Conservation (phyloP, 2,329 filamentous ascomycete species). For the Ophiostoma piceae region DNA sequence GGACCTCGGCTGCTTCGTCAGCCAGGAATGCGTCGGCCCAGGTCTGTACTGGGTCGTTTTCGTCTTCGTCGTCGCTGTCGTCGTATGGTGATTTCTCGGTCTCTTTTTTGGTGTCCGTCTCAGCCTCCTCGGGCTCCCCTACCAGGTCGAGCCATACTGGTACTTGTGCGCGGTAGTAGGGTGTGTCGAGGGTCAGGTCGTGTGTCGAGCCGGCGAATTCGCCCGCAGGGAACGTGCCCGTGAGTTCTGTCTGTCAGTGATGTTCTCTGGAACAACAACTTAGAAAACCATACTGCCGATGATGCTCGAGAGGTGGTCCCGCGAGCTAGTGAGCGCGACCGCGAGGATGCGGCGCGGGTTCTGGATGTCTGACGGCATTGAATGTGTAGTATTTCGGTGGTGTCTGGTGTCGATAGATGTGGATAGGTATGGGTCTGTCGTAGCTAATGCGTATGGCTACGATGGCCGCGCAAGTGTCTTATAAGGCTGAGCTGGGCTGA, state of each 20-base stretch:
- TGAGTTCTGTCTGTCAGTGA: conserved; percentile 43
- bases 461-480: no score
- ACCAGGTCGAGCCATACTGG: conserved; percentile 60
- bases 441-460: no score
- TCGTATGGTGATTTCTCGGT: not conserved
- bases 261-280: no score
- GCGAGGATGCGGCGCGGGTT: conserved; percentile 56
- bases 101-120: not conserved
- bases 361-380: conserved; percentile 9
- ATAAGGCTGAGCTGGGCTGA: no score
- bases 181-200: conserved; percentile 48
- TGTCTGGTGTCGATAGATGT: no score
- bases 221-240: conserved; percentile 38
- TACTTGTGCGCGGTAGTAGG: conserved; percentile 56
- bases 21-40: conserved; percentile 58
- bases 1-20: conserved; percentile 57
- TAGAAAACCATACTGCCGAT: no score
- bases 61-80: not conserved
- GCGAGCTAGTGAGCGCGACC: conserved; percentile 46
- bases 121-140: conserved; percentile 26
- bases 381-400: not conserved
- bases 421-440: no score
- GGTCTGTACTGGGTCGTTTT: conserved; percentile 33
- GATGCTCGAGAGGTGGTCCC: conserved; percentile 44
- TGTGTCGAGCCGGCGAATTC: conserved; percentile 57